Conservation (phyloP, 495 filamentous ascomycete species). For the Corynascus novoguineensis region DNA sequence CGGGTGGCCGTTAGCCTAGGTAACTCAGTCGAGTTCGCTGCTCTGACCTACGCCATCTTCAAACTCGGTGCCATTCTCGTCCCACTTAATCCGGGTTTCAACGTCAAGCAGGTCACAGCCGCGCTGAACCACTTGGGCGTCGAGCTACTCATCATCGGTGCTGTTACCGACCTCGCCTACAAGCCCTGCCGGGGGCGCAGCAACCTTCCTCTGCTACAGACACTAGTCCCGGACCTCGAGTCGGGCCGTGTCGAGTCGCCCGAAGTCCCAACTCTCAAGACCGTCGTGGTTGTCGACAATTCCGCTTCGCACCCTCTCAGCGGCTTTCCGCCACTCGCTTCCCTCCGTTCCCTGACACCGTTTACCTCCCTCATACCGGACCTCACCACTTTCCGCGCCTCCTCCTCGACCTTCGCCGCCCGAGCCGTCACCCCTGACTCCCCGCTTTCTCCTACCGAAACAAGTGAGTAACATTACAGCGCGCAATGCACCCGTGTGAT, state of each 20-base stretch:
- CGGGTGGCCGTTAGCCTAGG: constrained; percentile 81
- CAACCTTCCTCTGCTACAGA: constrained; percentile 64
- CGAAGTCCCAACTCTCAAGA: constrained; percentile 60
- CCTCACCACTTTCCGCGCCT: constrained; percentile 4
- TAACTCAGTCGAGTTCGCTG: constrained; percentile 76
- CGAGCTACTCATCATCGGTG: constrained; percentile 72
- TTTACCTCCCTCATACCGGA: constrained; percentile 51
- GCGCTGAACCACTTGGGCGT: constrained; percentile 72
- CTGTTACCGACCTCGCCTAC: constrained; percentile 79
- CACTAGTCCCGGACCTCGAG: constrained; percentile 57
- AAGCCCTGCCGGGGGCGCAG: constrained; percentile 64
- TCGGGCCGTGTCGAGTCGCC: constrained; percentile 53
- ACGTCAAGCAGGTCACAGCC: constrained; percentile 65
- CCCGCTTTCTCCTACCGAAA: constrained; percentile 59
- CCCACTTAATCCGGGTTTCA: constrained; percentile 91
- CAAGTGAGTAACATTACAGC: constrained; percentile 27
- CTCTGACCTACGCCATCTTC: constrained; percentile 80
- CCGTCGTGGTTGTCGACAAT: constrained; percentile 78
- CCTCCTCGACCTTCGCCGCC: constrained; percentile 26
- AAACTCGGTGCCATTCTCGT: constrained; percentile 90
- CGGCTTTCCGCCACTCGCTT: constrained; percentile 25
- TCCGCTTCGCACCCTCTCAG: constrained; percentile 45
- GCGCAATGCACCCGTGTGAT: too few species aligned
- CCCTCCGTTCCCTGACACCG: constrained; percentile 36
- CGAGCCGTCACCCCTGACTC: constrained; percentile 39